These are phyloP conservation scores for Monilinia vaccinii-corymbosi DNA, from an alignment of 2,329 filamentous ascomycete genomes.

Conservation along the genomic window DNA sequence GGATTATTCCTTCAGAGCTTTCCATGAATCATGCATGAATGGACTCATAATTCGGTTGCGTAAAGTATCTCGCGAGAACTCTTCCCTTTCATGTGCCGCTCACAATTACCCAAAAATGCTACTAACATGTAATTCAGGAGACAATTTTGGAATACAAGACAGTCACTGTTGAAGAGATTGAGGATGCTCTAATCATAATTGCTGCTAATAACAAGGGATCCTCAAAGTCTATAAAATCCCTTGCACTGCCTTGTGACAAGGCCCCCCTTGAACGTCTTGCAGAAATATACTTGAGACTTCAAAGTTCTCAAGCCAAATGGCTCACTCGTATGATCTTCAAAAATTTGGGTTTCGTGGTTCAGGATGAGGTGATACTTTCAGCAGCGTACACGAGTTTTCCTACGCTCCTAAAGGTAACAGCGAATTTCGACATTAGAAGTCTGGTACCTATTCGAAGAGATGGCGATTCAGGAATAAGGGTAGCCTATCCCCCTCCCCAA, in stretches of 20 bases:
- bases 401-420: background rate
- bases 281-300: conserved; percentile 49
- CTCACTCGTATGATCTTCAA: conserved; percentile 73
- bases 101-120: background rate
- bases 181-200: conserved; percentile 53
- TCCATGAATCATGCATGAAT: background rate
- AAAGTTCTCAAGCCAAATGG: conserved; percentile 74
- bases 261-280: conserved; percentile 33
- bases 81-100: background rate
- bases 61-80: background rate
- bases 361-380: conserved; percentile 55
- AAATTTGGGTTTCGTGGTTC: conserved; percentile 39
- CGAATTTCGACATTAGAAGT: background rate
- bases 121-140: background rate
- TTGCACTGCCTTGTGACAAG: conserved; percentile 8
- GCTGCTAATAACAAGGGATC: conserved; percentile 65
- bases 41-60: background rate
- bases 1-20: background rate
- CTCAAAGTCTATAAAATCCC: conserved; percentile 46
- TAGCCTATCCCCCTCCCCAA: background rate
- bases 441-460: background rate
- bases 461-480: background rate
- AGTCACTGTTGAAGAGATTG: conserved; percentile 65
- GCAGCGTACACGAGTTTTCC: conserved; percentile 11
- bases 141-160: conserved; percentile 16